Evolutionary conservation across 352 stramenopile genomes (phyloP).

Genomic region (Globisporangium megalacanthum): DNA sequence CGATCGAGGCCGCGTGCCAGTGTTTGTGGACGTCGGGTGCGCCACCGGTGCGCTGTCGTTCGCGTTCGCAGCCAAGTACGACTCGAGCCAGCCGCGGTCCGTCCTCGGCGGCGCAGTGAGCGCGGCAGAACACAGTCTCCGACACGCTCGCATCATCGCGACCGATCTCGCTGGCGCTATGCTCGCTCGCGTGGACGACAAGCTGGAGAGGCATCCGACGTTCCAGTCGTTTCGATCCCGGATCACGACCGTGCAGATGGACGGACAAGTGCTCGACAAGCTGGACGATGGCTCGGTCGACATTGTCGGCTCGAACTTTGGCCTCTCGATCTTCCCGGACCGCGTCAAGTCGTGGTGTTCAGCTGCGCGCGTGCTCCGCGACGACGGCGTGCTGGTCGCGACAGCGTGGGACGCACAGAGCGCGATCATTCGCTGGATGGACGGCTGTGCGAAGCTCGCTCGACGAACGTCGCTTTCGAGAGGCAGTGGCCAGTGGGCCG

Average conservation of each 20-base stretch:
- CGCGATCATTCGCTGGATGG: conserved; percentile 30
- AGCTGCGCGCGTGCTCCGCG: conserved; percentile 28
- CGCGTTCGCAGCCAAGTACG: background rate
- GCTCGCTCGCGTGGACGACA: conserved; percentile 25
- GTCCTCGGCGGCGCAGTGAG: background rate
- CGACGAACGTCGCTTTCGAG: too few relatives aligned
- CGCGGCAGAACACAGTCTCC: background rate
- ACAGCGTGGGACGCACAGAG: conserved; percentile 36
- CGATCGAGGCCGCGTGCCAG: background rate
- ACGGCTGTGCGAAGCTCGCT: conserved; percentile 1
- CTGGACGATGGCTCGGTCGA: conserved; percentile 27
- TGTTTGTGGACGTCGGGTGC: conserved; percentile 7
- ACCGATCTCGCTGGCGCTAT: conserved; percentile 39
- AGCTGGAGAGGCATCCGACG: conserved; percentile 13
- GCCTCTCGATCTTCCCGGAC: conserved; percentile 33
- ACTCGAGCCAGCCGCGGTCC: background rate
- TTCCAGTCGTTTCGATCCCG: conserved; percentile 14
- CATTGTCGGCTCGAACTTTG: conserved; percentile 38
- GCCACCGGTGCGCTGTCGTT: background rate
- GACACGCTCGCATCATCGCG: conserved; percentile 21
- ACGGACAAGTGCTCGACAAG: conserved; percentile 28
- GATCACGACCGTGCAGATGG: conserved; percentile 33
- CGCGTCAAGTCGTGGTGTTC: conserved; percentile 21
- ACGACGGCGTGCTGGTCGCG: conserved; percentile 30
- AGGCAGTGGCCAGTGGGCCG: too few relatives aligned